phyloP scores from a whole-genome alignment of 306 rosid species.

The Inga oerstediana region DNA sequence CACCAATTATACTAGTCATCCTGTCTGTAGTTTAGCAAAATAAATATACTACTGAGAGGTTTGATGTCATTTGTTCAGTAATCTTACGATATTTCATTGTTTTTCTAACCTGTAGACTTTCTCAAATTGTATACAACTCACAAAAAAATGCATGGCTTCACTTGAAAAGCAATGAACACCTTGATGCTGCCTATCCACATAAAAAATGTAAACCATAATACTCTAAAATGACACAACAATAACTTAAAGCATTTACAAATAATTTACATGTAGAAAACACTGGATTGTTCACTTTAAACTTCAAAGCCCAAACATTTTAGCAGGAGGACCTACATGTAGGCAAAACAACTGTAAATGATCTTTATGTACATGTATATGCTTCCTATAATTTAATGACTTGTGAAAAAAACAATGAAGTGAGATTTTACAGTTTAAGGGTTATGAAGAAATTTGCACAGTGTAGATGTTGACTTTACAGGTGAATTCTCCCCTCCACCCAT shows the following conservation, averaged over 20 bases:
- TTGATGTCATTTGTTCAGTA: neutral
- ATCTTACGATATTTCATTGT: neutral
- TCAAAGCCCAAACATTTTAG: neutral
- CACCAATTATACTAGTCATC: neutral
- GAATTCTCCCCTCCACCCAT: conserved; percentile 29
- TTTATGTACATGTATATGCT: conserved; percentile 61
- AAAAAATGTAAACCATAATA: too few relatives aligned
- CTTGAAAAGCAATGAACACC: neutral
- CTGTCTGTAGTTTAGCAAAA: neutral
- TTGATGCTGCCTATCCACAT: neutral
- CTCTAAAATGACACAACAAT: neutral
- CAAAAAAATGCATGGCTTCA: neutral
- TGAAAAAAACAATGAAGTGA: conserved; percentile 20
- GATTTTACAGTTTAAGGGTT: conserved; percentile 21
- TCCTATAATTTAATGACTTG: conserved; percentile 28
- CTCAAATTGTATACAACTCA: neutral
- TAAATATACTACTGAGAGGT: neutral
- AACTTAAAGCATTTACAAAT: neutral
- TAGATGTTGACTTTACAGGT: conserved; percentile 22
- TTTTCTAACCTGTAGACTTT: neutral
- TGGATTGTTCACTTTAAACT: conserved; percentile 8
- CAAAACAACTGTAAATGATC: conserved; percentile 27
- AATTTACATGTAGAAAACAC: neutral
- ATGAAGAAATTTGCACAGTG: conserved; percentile 29
- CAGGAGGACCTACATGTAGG: neutral